A percentile compares a stretch with the other conserved stretches of the same genome.
Evolutionary conservation across 1,284 basidiomycete species (phyloP).

Genomic region (Sphagnurus paluster): DNA sequence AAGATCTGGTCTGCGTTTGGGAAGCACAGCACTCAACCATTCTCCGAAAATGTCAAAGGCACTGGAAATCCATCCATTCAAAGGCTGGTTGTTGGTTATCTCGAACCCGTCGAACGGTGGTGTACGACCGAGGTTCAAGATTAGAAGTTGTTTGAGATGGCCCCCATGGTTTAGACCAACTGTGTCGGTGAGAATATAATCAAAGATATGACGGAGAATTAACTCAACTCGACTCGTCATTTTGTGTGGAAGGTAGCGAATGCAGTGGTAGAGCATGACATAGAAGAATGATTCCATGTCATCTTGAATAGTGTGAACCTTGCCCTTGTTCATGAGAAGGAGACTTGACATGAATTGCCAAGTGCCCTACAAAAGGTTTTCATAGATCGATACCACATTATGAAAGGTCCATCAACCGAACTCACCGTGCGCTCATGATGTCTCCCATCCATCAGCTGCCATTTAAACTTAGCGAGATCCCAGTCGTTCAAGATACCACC

Average conservation of each 20-base stretch:
- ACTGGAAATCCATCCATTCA: too few species aligned
- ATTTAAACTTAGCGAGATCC: constrained; percentile 25
- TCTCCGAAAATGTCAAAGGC: too few species aligned
- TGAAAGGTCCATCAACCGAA: neutral
- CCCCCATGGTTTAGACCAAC: too few species aligned
- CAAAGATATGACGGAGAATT: too few species aligned
- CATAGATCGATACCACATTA: neutral
- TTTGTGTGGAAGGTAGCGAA: constrained; percentile 10
- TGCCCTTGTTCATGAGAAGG: neutral
- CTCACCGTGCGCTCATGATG: constrained; percentile 5
- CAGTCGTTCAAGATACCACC: constrained; percentile 35
- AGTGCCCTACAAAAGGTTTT: constrained; percentile 4
- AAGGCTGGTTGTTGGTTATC: too few species aligned
- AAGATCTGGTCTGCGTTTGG: too few species aligned
- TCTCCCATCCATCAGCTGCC: neutral
- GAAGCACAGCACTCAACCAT: too few species aligned
- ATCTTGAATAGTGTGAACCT: constrained; percentile 11
- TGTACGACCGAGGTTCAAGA: too few species aligned
- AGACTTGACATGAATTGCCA: constrained; percentile 11
- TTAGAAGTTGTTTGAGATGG: too few species aligned
- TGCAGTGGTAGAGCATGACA: constrained; percentile 9
- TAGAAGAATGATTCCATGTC: constrained; percentile 15
- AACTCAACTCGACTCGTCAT: too few species aligned
- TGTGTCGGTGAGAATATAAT: too few species aligned
- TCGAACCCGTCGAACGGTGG: too few species aligned